Conservation (phyloP, 345 rosid genomes). For the Microthlaspi erraticum region DNA sequence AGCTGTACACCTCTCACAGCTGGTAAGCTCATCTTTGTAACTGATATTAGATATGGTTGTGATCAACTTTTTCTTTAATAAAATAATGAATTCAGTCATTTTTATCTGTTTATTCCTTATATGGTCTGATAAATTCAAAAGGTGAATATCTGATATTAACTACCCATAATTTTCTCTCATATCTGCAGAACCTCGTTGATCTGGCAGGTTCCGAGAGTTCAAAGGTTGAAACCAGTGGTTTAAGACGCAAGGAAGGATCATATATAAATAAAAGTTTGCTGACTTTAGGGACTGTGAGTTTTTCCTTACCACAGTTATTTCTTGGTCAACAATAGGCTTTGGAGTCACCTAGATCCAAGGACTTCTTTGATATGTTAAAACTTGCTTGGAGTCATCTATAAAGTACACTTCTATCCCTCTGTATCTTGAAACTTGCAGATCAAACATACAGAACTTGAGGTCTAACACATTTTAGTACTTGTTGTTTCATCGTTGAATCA, state of each 20-base stretch:
- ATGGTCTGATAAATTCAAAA: background rate
- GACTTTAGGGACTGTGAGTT: conserved; percentile 96
- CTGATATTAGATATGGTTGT: conserved; percentile 31
- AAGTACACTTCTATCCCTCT: conserved; percentile 1
- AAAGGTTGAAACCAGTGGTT: conserved; percentile 92
- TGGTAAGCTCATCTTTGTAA: conserved; percentile 66
- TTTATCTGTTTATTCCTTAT: background rate
- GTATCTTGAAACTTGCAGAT: conserved; percentile 21
- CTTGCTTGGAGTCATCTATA: conserved; percentile 6
- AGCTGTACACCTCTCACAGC: conserved; percentile 92
- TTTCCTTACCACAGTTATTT: conserved; percentile 37
- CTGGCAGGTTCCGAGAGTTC: conserved; percentile 99
- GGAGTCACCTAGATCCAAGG: conserved; percentile 1
- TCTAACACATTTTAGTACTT: conserved; percentile 12
- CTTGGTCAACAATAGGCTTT: conserved; percentile 20
- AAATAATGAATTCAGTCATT: background rate
- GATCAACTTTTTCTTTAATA: conserved; percentile 20
- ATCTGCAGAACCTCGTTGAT: conserved; percentile 98
- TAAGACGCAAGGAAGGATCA: conserved; percentile 97
- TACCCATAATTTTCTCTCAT: conserved; percentile 34
- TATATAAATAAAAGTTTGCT: conserved; percentile 96
- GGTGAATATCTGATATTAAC: conserved; percentile 26
- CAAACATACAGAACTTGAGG: conserved; percentile 12
- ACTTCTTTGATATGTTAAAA: background rate
- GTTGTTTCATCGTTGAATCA: conserved; percentile 19